These are phyloP conservation scores for Senna tora DNA, from an alignment of 306 rosid genomes.

Conservation along the genomic window DNA sequence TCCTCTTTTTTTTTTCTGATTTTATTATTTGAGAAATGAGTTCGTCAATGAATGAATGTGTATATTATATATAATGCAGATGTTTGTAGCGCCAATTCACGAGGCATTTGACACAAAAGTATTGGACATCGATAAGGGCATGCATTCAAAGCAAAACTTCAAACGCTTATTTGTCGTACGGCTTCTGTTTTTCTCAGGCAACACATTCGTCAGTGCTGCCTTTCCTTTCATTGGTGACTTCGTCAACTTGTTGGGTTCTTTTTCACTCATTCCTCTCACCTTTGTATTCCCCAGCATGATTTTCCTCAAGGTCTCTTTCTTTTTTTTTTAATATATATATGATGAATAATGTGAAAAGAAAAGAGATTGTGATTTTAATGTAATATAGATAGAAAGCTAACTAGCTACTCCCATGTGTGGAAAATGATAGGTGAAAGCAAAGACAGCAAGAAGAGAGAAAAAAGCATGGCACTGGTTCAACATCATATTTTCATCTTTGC, in stretches of 20 bases:
- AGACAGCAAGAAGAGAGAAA: conserved; percentile 48
- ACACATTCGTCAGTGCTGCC: conserved; percentile 54
- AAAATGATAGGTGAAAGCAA: conserved; percentile 52
- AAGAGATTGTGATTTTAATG: no score
- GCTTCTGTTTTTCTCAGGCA: conserved; percentile 38
- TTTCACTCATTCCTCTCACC: conserved; percentile 58
- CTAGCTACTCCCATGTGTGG: no score
- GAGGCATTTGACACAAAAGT: conserved; percentile 58
- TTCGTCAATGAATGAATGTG: no score
- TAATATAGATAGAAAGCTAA: no score
- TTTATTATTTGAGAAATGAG: no score
- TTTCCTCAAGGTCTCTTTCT: conserved; percentile 54
- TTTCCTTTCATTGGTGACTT: conserved; percentile 69
- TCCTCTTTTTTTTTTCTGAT: no score
- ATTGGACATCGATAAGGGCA: conserved; percentile 41
- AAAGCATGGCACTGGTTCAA: conserved; percentile 63
- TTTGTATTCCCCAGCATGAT: conserved; percentile 66
- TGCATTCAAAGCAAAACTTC: conserved; percentile 53
- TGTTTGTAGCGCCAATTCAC: conserved; percentile 58
- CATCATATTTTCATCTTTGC: conserved; percentile 44
- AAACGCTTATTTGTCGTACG: conserved; percentile 48
- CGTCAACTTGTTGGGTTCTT: conserved; percentile 59
- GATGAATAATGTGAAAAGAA: no score
- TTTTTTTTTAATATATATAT: no score
- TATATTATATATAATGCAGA: conserved; percentile 26